Evolutionary conservation across 192 early-diverging fungal genomes (phyloP).

Genomic region (Mortierella hygrophila): DNA sequence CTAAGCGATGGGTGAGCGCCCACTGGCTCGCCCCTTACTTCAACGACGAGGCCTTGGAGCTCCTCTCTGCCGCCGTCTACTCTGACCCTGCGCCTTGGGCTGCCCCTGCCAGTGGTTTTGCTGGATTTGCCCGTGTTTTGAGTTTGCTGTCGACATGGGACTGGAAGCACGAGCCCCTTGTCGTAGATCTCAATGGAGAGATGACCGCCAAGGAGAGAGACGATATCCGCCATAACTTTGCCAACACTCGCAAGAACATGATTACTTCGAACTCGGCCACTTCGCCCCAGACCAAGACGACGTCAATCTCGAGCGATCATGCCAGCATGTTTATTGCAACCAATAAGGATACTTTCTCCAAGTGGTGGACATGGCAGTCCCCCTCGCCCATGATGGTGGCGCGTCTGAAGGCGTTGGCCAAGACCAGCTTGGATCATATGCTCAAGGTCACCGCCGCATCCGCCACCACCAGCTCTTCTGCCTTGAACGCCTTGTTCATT

Average conservation of each 20-base stretch:
- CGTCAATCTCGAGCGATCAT: constrained; percentile 51
- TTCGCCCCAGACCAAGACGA: constrained; percentile 27
- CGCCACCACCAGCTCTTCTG: constrained; percentile 41
- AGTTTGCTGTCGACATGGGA: constrained; percentile 79
- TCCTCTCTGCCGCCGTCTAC: constrained; percentile 80
- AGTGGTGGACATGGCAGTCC: constrained; percentile 69
- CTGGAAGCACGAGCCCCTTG: constrained; percentile 81
- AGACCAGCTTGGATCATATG: constrained; percentile 63
- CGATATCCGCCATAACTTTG: constrained; percentile 67
- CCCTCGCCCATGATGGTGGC: constrained; percentile 70
- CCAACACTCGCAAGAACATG: constrained; percentile 61
- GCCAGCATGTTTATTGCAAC: constrained; percentile 78
- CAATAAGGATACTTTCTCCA: constrained; percentile 68
- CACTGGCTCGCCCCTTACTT: constrained; percentile 84
- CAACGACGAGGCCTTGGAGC: constrained; percentile 83
- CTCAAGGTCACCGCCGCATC: constrained; percentile 28
- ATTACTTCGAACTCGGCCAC: constrained; percentile 14
- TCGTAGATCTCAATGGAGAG: constrained; percentile 83
- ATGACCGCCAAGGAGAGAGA: constrained; percentile 62
- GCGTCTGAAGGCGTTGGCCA: constrained; percentile 75
- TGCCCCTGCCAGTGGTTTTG: constrained; percentile 72
- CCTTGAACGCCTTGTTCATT: constrained; percentile 77
- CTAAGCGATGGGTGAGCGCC: constrained; percentile 91
- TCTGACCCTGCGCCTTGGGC: constrained; percentile 70
- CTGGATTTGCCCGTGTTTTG: constrained; percentile 85